Evolutionary conservation across 192 early-diverging fungal genomes (phyloP).

Genomic region (Backusella morwellensis): DNA sequence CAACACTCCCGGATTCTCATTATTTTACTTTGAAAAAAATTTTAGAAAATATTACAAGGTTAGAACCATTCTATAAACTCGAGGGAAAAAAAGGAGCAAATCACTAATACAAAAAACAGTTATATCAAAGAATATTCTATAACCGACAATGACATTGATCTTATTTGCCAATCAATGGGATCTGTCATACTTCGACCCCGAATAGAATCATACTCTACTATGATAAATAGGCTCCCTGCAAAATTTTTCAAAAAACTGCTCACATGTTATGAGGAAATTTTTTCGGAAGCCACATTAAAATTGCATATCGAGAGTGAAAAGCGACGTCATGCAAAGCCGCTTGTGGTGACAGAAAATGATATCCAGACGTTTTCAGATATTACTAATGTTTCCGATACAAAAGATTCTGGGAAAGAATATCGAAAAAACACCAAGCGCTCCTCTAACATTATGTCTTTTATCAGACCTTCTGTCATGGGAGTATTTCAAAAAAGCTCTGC

Average conservation of each 20-base stretch:
- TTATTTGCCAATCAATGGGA: conserved; percentile 45
- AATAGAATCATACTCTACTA: conserved; percentile 37
- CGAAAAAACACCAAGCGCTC: background rate
- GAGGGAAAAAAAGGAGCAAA: background rate
- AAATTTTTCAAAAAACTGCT: conserved; percentile 44
- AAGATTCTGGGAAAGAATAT: background rate
- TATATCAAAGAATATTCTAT: background rate
- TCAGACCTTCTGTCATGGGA: conserved; percentile 21
- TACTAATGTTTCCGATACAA: background rate
- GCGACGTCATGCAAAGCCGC: conserved; percentile 13
- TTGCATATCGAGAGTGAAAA: conserved; percentile 27
- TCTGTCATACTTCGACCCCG: conserved; percentile 44
- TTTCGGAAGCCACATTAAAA: conserved; percentile 23
- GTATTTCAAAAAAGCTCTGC: conserved; percentile 15
- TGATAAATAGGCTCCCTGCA: conserved; percentile 42
- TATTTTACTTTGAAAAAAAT: conserved; percentile 48
- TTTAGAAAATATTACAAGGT: conserved; percentile 28
- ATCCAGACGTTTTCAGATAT: background rate
- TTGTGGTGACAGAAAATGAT: conserved; percentile 4
- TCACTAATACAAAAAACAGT: background rate
- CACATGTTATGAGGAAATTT: conserved; percentile 41
- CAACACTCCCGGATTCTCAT: conserved; percentile 42
- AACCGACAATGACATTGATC: conserved; percentile 27
- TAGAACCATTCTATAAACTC: background rate
- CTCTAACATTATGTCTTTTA: conserved; percentile 12